A percentile compares a stretch with the other conserved stretches of the same genome.
These are phyloP conservation scores for Parietaria judaica DNA, from an alignment of 306 rosid genomes.

Conservation along the genomic window DNA sequence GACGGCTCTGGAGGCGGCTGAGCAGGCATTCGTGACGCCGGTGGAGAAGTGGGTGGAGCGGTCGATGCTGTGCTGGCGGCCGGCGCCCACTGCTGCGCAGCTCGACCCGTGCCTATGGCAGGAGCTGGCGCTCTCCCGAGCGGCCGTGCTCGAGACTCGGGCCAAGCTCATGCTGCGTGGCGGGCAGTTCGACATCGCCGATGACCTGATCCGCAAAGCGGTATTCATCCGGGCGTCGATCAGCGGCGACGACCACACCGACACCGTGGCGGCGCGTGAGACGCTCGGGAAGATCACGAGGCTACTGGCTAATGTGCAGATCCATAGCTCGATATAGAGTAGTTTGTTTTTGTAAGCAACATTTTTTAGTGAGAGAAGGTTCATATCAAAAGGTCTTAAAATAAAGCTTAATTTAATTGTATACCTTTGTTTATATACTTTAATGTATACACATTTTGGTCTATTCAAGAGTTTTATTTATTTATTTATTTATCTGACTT, in stretches of 20 bases:
- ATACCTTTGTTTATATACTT: slow-evolving; percentile 25
- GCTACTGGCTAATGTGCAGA: slow-evolving; percentile 58
- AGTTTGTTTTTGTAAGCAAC: slow-evolving; percentile 26
- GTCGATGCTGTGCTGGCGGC: slow-evolving; percentile 64
- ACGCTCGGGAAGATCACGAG: slow-evolving; percentile 73
- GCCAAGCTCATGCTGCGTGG: slow-evolving; percentile 89
- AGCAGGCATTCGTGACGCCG: slow-evolving; percentile 68
- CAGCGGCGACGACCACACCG: slow-evolving; percentile 79
- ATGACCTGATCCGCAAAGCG: slow-evolving; percentile 74
- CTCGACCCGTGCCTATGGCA: slow-evolving; percentile 87
- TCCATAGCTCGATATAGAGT: slow-evolving; percentile 54
- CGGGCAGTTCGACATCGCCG: slow-evolving; percentile 69
- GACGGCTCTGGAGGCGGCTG: slow-evolving; percentile 72
- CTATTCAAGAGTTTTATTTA: slow-evolving; percentile 15
- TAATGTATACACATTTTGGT: slow-evolving; percentile 18
- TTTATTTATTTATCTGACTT: background rate
- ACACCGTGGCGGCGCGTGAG: slow-evolving; percentile 68
- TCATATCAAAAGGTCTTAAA: slow-evolving; percentile 35
- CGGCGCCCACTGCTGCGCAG: slow-evolving; percentile 73
- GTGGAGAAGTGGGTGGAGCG: slow-evolving; percentile 77
- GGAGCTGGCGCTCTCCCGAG: slow-evolving; percentile 68
- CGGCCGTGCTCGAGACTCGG: slow-evolving; percentile 73
- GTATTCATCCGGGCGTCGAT: slow-evolving; percentile 74
- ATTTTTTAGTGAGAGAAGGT: slow-evolving; percentile 22
- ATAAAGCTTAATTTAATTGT: slow-evolving; percentile 28